Conservation (phyloP, 2,329 filamentous ascomycete species). For the Exophiala sp. region DNA sequence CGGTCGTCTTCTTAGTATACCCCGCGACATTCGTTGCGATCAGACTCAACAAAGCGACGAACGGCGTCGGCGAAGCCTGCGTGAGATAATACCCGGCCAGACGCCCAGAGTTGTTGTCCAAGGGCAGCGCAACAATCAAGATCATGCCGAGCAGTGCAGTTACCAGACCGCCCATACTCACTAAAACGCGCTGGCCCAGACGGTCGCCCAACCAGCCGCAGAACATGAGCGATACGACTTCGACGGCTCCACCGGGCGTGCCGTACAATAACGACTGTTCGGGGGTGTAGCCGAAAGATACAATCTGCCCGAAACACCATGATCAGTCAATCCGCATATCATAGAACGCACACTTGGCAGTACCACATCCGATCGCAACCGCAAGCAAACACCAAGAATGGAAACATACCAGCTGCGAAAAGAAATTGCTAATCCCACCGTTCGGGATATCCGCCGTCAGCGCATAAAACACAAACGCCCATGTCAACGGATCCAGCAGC, state of each 20-base stretch:
- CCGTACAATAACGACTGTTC: slow-evolving; percentile 63
- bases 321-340: too few relatives aligned
- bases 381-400: not conserved
- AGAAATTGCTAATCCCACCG: slow-evolving; percentile 60
- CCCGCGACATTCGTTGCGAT: slow-evolving; percentile 60
- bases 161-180: slow-evolving; percentile 48
- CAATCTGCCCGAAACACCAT: slow-evolving; percentile 39
- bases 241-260: slow-evolving; percentile 62
- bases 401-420: slow-evolving; percentile 50
- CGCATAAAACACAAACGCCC: slow-evolving; percentile 59
- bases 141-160: slow-evolving; percentile 27
- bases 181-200: slow-evolving; percentile 56
- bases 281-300: slow-evolving; percentile 61
- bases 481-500: slow-evolving; percentile 55
- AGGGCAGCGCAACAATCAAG: slow-evolving; percentile 52
- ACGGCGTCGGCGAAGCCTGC: slow-evolving; percentile 57
- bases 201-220: slow-evolving; percentile 57
- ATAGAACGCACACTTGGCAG: too few relatives aligned
- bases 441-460: slow-evolving; percentile 57
- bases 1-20: slow-evolving; percentile 54
- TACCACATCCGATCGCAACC: not conserved
- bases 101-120: slow-evolving; percentile 55
- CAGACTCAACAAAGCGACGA: slow-evolving; percentile 61
- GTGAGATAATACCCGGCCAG: slow-evolving; percentile 66
- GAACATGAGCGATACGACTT: slow-evolving; percentile 57